These are phyloP conservation scores for Eragrostis tef DNA, from an alignment of 202 grass and related monocot species.

Conservation along the genomic window DNA sequence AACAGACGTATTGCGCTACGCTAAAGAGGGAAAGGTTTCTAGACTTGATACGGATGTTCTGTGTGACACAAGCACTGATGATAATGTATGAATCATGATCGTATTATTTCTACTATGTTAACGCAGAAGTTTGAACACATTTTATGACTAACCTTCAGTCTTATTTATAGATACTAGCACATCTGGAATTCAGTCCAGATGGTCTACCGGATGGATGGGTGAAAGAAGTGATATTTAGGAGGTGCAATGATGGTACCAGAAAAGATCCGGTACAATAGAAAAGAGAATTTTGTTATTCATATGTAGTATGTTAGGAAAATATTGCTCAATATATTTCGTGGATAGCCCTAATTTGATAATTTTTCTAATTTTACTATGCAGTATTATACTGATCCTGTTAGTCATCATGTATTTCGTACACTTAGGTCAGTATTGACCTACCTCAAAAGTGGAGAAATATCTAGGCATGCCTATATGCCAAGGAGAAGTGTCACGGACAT, in stretches of 20 bases:
- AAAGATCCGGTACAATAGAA: conserved; percentile 56
- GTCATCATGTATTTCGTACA: conserved; percentile 60
- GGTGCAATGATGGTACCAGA: conserved; percentile 57
- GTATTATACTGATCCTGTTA: conserved; percentile 66
- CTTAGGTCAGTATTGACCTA: conserved; percentile 60
- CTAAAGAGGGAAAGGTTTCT: conserved; percentile 55
- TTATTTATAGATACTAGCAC: conserved; percentile 66
- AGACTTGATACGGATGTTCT: conserved; percentile 36
- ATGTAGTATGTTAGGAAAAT: conserved; percentile 12
- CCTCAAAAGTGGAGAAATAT: conserved; percentile 63
- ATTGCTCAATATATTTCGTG: conserved; percentile 19
- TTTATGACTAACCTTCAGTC: conserved; percentile 25
- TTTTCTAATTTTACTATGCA: conserved; percentile 49
- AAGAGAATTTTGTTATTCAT: background rate
- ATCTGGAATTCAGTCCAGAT: conserved; percentile 67
- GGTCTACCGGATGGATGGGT: conserved; percentile 74
- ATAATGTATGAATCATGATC: conserved; percentile 58
- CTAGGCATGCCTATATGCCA: conserved; percentile 60
- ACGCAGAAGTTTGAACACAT: conserved; percentile 1
- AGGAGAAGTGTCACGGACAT: conserved; percentile 52
- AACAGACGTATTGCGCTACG: conserved; percentile 67
- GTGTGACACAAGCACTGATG: conserved; percentile 41
- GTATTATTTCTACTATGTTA: conserved; percentile 35
- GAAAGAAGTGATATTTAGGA: conserved; percentile 70
- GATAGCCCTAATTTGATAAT: conserved; percentile 21